Percentiles rank a stretch among this genome's conserved stretches.
These are phyloP conservation scores for Monascus purpureus DNA, from an alignment of 495 filamentous ascomycete genomes.

Conservation along the genomic window DNA sequence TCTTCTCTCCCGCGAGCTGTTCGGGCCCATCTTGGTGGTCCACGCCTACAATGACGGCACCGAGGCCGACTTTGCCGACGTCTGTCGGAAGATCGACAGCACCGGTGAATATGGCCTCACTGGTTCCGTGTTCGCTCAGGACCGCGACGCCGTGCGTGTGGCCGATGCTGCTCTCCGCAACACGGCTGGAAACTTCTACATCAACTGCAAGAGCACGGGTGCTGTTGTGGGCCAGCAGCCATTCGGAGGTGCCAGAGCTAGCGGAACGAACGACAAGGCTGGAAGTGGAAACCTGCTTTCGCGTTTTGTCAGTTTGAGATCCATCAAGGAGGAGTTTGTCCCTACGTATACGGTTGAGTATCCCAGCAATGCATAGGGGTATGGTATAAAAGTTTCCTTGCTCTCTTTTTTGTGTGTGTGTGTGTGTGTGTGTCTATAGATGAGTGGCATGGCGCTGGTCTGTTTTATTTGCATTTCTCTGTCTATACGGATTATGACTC, in stretches of 20 bases:
- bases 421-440: not conserved
- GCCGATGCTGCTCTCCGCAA: constrained; percentile 66
- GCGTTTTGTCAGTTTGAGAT: constrained; percentile 69
- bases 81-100: constrained; percentile 44
- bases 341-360: constrained; percentile 56
- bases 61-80: constrained; percentile 34
- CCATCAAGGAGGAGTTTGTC: constrained; percentile 83
- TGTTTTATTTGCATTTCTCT: constrained; percentile 3
- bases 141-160: constrained; percentile 48
- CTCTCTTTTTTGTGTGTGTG: not conserved
- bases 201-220: constrained; percentile 88
- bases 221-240: constrained; percentile 89
- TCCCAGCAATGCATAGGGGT: constrained; percentile 51
- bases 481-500: not conserved
- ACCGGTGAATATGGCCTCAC: constrained; percentile 69
- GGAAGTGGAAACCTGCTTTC: constrained; percentile 61
- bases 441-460: not conserved
- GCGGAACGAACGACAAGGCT: constrained; percentile 87
- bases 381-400: not conserved
- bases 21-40: constrained; percentile 47
- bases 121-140: constrained; percentile 62
- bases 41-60: constrained; percentile 45
- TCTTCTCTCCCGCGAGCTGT: constrained; percentile 48
- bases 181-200: constrained; percentile 78
- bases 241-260: constrained; percentile 74